phyloP scores from a whole-genome alignment of 1,284 basidiomycete genomes.

The Gastroboletus turbinatus region DNA sequence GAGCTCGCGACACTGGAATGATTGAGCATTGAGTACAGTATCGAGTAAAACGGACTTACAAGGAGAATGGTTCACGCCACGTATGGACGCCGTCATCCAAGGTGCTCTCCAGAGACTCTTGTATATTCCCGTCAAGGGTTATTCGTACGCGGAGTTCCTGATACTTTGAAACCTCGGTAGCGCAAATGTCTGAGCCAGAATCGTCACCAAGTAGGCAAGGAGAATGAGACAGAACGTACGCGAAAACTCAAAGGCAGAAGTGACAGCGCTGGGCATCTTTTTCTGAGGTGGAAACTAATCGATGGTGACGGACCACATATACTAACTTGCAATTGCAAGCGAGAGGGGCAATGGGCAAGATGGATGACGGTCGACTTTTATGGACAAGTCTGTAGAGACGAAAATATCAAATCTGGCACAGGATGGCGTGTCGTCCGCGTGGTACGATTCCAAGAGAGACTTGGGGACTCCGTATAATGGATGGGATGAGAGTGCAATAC shows the following conservation, averaged over 20 bases:
- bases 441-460: slow-evolving; percentile 16
- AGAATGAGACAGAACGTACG: slow-evolving; percentile 12
- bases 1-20: slow-evolving; percentile 16
- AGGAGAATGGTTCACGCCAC: slow-evolving; percentile 31
- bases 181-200: slow-evolving; percentile 23
- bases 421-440: slow-evolving; percentile 33
- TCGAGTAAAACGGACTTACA: slow-evolving; percentile 18
- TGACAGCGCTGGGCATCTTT: slow-evolving; percentile 19
- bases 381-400: slow-evolving; percentile 12
- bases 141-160: slow-evolving; percentile 28
- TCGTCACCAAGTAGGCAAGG: background rate
- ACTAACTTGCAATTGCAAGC: slow-evolving; percentile 27
- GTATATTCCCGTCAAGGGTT: slow-evolving; percentile 29
- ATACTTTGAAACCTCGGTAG: slow-evolving; percentile 23
- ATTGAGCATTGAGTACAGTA: slow-evolving; percentile 11
- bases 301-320: slow-evolving; percentile 21
- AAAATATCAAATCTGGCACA: slow-evolving; percentile 36
- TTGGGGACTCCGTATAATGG: slow-evolving; percentile 16
- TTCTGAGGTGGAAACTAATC: slow-evolving; percentile 7
- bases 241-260: slow-evolving; percentile 24
- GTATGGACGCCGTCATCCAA: slow-evolving; percentile 27
- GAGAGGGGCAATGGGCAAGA: slow-evolving; percentile 36
- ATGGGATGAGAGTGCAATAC: slow-evolving; percentile 19
- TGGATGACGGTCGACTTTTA: slow-evolving; percentile 26
- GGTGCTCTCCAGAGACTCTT: slow-evolving; percentile 32